A percentile compares a stretch with the other conserved stretches of the same genome.
Evolutionary conservation across 768 basidiomycete genomes (phyloP).

Genomic region (Kondoa malvinella): DNA sequence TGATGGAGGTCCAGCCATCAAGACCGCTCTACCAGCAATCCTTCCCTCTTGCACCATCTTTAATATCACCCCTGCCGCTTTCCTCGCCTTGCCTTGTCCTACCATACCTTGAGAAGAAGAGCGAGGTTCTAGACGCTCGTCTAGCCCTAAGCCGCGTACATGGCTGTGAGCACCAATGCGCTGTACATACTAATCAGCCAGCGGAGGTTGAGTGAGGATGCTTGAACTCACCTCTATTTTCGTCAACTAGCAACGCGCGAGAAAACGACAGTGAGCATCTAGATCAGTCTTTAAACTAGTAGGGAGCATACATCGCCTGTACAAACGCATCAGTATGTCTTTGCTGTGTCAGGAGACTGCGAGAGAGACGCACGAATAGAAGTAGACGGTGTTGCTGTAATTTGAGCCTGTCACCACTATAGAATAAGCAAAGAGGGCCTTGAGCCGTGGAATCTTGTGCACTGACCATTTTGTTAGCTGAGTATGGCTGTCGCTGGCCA

Average conservation of each 20-base stretch:
- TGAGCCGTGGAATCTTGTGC: background rate
- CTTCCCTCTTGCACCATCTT: slow-evolving; percentile 95
- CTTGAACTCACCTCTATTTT: background rate
- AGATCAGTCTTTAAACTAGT: too few relatives aligned
- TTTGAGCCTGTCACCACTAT: background rate
- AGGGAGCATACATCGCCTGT: background rate
- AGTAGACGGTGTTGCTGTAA: background rate
- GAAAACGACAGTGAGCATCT: too few relatives aligned
- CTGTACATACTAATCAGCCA: too few relatives aligned
- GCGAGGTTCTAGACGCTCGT: slow-evolving; percentile 75
- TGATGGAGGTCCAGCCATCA: slow-evolving; percentile 93
- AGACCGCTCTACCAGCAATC: slow-evolving; percentile 86
- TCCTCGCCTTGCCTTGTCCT: slow-evolving; percentile 85
- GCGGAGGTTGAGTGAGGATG: too few relatives aligned
- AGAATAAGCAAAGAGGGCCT: background rate
- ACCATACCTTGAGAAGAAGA: slow-evolving; percentile 88
- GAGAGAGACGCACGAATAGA: background rate
- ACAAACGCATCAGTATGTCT: too few relatives aligned
- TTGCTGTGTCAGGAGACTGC: background rate
- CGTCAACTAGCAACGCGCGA: background rate
- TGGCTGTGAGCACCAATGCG: slow-evolving; percentile 43
- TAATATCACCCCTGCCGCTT: slow-evolving; percentile 91
- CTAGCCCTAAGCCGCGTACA: slow-evolving; percentile 85
- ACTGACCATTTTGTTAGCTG: background rate
- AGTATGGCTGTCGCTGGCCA: too few relatives aligned